These are phyloP conservation scores for Groenewaldozyma auringiensis DNA, from an alignment of 1,139 yeast species.

Conservation along the genomic window DNA sequence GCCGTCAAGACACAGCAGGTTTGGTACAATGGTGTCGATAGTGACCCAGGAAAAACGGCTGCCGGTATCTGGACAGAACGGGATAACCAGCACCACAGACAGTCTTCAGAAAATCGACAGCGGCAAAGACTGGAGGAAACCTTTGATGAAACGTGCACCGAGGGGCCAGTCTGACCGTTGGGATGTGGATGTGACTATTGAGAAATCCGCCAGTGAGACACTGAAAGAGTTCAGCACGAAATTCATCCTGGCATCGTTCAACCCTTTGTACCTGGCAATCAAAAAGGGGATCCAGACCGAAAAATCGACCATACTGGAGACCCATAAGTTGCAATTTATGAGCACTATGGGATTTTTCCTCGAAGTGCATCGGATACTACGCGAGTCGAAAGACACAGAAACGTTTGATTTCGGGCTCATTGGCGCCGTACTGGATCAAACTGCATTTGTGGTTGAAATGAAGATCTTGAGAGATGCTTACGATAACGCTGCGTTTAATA, in stretches of 20 bases:
- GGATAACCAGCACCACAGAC: conserved; percentile 41
- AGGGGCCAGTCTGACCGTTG: conserved; percentile 22
- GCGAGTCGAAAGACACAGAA: conserved; percentile 6
- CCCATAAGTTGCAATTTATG: conserved; percentile 45
- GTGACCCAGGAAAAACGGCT: conserved; percentile 51
- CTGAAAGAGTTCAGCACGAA: conserved; percentile 46
- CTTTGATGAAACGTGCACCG: conserved; percentile 23
- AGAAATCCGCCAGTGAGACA: conserved; percentile 29
- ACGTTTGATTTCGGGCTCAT: conserved; percentile 50
- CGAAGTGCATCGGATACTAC: conserved; percentile 26
- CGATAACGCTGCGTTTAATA: conserved; percentile 34
- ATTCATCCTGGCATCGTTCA: conserved; percentile 70
- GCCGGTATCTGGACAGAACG: conserved; percentile 73
- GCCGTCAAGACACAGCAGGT: conserved; percentile 75
- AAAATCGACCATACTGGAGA: conserved; percentile 26
- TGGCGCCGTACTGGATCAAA: conserved; percentile 59
- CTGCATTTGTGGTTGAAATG: conserved; percentile 53
- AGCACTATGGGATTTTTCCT: conserved; percentile 68
- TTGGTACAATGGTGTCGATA: conserved; percentile 77
- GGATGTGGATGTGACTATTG: conserved; percentile 26
- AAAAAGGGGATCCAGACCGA: conserved; percentile 46
- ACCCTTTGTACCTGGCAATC: conserved; percentile 49
- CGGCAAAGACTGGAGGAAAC: conserved; percentile 57
- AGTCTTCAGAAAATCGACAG: conserved; percentile 56
- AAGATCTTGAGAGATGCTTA: conserved; percentile 48